A percentile compares a stretch with the other conserved stretches of the same genome.
Conservation (phyloP, 2,329 filamentous ascomycete genomes). For the Karstenula rhodostoma region DNA sequence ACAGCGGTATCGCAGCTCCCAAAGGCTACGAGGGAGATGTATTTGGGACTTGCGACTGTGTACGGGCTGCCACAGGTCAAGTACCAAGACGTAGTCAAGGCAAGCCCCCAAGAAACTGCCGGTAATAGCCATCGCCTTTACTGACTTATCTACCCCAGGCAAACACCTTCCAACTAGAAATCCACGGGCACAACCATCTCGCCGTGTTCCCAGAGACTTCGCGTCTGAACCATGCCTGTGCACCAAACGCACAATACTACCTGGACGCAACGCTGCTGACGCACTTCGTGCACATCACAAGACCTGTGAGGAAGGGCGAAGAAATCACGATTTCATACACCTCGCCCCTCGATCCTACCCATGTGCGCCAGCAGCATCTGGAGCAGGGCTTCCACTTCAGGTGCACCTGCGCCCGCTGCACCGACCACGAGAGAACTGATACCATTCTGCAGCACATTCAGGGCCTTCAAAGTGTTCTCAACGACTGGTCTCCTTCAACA, state of each 20-base stretch:
- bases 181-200: conserved; percentile 41
- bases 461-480: conserved; percentile 39
- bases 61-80: conserved; percentile 36
- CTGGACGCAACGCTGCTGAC: conserved; percentile 47
- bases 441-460: conserved; percentile 39
- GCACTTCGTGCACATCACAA: conserved; percentile 51
- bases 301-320: conserved; percentile 45
- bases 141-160: conserved; percentile 2
- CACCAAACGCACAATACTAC: conserved; percentile 51
- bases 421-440: conserved; percentile 37
- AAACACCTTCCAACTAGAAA: conserved; percentile 43
- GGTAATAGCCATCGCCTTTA: too few relatives aligned
- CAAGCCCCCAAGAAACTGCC: too few relatives aligned
- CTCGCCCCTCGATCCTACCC: conserved; percentile 44
- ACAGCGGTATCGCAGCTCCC: conserved; percentile 39
- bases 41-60: conserved; percentile 34
- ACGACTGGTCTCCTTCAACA: conserved; percentile 38
- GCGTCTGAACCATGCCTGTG: conserved; percentile 54
- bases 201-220: conserved; percentile 51
- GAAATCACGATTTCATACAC: conserved; percentile 56
- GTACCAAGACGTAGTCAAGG: conserved; percentile 46
- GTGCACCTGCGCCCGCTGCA: conserved; percentile 51
- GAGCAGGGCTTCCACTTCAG: conserved; percentile 51
- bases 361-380: conserved; percentile 41
- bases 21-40: conserved; percentile 20